Conservation (phyloP, 257 asterid species). For the Solanum commersonii region DNA sequence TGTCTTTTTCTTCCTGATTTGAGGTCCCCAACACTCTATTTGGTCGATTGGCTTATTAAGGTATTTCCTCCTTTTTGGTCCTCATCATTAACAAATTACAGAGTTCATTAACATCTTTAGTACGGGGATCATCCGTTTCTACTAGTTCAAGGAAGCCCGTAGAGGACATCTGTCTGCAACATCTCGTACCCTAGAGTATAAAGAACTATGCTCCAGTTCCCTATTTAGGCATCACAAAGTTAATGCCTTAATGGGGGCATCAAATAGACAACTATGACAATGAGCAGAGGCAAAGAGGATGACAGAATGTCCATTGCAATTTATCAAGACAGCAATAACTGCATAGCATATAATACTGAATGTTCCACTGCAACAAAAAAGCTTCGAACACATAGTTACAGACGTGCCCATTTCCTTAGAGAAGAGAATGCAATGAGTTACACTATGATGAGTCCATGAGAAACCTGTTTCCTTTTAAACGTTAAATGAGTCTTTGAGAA, state of each 20-base stretch:
- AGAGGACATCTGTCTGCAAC: neutral
- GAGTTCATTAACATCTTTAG: neutral
- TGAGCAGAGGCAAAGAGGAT: neutral
- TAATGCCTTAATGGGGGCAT: neutral
- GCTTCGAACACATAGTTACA: neutral
- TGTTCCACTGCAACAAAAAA: neutral
- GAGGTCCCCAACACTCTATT: neutral
- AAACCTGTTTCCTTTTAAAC: neutral
- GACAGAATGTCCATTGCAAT: neutral
- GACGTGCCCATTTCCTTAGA: neutral
- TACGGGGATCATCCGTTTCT: neutral
- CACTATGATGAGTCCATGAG: neutral
- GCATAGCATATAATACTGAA: neutral
- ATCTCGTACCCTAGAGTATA: neutral
- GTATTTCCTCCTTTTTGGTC: neutral
- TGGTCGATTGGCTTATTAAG: neutral
- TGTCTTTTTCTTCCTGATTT: neutral
- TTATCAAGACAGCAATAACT: neutral
- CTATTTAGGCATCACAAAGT: neutral
- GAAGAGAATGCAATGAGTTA: neutral
- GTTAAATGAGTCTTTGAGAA: neutral
- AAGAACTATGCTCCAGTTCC: neutral
- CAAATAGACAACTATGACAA: neutral
- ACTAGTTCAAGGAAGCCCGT: neutral
- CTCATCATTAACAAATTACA: neutral